These are phyloP conservation scores for Aphanomyces invadans DNA, from an alignment of 352 stramenopile genomes.

Conservation along the genomic window DNA sequence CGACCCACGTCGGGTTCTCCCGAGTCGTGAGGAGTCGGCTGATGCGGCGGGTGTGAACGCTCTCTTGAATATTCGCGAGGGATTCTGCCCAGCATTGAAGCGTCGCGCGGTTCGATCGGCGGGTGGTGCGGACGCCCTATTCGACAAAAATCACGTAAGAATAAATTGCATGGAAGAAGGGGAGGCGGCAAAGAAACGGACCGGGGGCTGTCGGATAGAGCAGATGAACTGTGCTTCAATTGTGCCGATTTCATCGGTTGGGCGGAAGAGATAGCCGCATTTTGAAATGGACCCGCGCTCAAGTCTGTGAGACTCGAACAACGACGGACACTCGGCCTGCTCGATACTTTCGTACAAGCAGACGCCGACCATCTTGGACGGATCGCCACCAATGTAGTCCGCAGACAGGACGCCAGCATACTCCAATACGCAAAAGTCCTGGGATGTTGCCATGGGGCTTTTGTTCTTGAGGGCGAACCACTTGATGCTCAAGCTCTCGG, in stretches of 20 bases:
- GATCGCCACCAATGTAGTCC: constrained; percentile 43
- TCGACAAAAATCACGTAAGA: not conserved
- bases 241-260: constrained; percentile 35
- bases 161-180: not conserved
- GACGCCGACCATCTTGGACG: constrained; percentile 41
- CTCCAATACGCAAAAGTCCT: constrained; percentile 72
- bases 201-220: constrained; percentile 68
- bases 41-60: constrained; percentile 58
- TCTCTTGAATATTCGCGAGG: constrained; percentile 56
- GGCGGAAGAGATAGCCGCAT: constrained; percentile 70
- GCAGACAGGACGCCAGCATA: constrained; percentile 59
- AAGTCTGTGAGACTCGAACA: constrained; percentile 63
- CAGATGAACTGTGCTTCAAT: constrained; percentile 73
- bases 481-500: constrained; percentile 72
- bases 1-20: constrained; percentile 65
- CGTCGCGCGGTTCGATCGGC: constrained; percentile 53
- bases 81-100: constrained; percentile 65
- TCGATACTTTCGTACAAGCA: constrained; percentile 80
- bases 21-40: constrained; percentile 64
- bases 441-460: constrained; percentile 43
- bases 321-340: constrained; percentile 58
- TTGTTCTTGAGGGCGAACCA: constrained; percentile 64
- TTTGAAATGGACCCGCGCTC: constrained; percentile 67
- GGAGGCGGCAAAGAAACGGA: constrained; percentile 19
- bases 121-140: constrained; percentile 33